These are phyloP conservation scores for Epichloe gansuensis DNA, from an alignment of 2,329 filamentous ascomycete genomes.

Conservation along the genomic window DNA sequence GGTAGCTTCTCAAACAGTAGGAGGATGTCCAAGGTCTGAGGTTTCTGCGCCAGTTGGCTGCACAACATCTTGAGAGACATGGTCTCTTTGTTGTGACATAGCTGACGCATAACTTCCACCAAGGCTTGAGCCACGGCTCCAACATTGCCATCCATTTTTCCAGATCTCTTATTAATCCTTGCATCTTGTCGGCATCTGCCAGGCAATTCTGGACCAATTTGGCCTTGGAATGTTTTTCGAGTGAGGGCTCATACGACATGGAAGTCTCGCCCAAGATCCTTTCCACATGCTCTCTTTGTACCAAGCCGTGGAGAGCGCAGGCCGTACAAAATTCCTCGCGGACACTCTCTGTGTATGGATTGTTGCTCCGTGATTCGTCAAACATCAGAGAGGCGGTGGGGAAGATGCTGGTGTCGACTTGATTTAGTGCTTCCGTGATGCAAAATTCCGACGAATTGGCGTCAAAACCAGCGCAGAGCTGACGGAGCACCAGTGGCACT, in stretches of 20 bases:
- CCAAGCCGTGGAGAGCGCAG: conserved; percentile 78
- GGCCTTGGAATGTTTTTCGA: conserved; percentile 66
- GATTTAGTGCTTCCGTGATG: conserved; percentile 58
- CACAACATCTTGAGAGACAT: conserved; percentile 70
- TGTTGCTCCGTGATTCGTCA: conserved; percentile 44
- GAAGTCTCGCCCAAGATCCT: conserved; percentile 73
- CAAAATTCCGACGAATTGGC: conserved; percentile 64
- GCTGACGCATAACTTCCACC: conserved; percentile 56
- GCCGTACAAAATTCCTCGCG: conserved; percentile 74
- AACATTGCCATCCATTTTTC: conserved; percentile 89
- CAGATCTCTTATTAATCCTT: conserved; percentile 67
- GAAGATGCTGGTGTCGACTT: conserved; percentile 71
- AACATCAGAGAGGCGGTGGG: conserved; percentile 48
- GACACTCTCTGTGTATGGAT: conserved; percentile 45
- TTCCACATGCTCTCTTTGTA: conserved; percentile 66
- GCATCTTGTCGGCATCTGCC: conserved; percentile 61
- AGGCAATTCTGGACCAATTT: conserved; percentile 67
- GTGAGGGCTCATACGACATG: conserved; percentile 63
- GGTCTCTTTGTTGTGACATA: conserved; percentile 64
- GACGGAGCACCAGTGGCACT: conserved; percentile 41
- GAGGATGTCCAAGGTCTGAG: conserved; percentile 60
- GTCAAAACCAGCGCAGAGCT: conserved; percentile 42
- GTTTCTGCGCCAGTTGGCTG: conserved; percentile 58
- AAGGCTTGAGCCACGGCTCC: conserved; percentile 73
- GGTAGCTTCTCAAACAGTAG: conserved; percentile 61